These are phyloP conservation scores for Entomortierella parvispora DNA, from an alignment of 192 early-diverging fungal genomes.

Conservation along the genomic window DNA sequence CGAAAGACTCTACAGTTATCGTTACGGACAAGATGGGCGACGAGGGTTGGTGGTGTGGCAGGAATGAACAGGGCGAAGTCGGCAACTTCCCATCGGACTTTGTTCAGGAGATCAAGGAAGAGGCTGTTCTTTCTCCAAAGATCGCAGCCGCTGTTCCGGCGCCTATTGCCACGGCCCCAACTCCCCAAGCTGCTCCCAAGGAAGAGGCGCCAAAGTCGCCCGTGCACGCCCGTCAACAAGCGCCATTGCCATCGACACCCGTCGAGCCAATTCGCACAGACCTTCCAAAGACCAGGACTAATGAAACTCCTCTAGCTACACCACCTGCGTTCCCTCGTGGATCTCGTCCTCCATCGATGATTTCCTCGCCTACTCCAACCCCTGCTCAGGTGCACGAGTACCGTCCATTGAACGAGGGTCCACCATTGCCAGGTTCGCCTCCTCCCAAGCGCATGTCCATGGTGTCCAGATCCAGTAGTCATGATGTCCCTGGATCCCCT, in stretches of 20 bases:
- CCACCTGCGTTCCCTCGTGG: slow-evolving; percentile 30
- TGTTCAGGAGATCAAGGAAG: slow-evolving; percentile 59
- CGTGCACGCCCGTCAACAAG: slow-evolving; percentile 16
- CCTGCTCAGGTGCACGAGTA: slow-evolving; percentile 9
- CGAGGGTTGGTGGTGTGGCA: slow-evolving; percentile 66
- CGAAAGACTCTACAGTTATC: slow-evolving; percentile 54
- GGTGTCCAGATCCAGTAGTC: slow-evolving; percentile 29
- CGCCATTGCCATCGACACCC: slow-evolving; percentile 22
- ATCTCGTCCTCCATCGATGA: slow-evolving; percentile 47
- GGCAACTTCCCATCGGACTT: slow-evolving; percentile 67
- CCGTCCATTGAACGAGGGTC: slow-evolving; percentile 17
- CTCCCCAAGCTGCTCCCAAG: slow-evolving; percentile 1
- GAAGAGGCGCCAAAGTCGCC: slow-evolving; percentile 42
- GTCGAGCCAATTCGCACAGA: slow-evolving; percentile 21
- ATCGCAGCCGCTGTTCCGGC: not conserved
- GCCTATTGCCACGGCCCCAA: not conserved
- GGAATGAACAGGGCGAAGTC: slow-evolving; percentile 60
- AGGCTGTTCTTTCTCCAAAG: slow-evolving; percentile 13
- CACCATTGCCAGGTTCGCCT: slow-evolving; percentile 33
- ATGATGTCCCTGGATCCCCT: slow-evolving; percentile 21
- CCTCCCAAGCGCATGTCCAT: slow-evolving; percentile 35
- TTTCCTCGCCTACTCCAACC: slow-evolving; percentile 18
- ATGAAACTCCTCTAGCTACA: slow-evolving; percentile 26
- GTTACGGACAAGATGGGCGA: slow-evolving; percentile 60
- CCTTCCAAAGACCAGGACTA: slow-evolving; percentile 12